These are phyloP conservation scores for Senecio squalidus DNA, from an alignment of 140 eudicot species.

Conservation along the genomic window DNA sequence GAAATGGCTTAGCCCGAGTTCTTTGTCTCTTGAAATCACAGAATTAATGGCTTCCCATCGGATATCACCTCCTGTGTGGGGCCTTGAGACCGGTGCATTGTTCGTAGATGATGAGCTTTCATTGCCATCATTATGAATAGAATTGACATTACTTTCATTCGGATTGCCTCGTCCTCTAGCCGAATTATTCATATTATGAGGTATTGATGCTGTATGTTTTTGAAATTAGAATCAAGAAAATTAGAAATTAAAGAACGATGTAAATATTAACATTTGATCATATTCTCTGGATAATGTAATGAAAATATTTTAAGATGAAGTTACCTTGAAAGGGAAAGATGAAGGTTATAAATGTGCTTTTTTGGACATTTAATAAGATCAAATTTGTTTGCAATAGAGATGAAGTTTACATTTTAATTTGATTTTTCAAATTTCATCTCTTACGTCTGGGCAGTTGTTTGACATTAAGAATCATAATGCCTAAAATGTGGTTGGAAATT, in stretches of 20 bases:
- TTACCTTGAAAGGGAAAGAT: conserved; percentile 17
- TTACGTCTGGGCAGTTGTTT: conserved; percentile 18
- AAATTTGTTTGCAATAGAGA: conserved; percentile 5
- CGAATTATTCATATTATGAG: conserved; percentile 21
- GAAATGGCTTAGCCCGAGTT: conserved; percentile 58
- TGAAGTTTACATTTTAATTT: conserved; percentile 12
- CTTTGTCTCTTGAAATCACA: conserved; percentile 29
- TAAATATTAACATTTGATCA: background rate
- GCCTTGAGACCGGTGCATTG: conserved; percentile 29
- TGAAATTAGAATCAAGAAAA: background rate
- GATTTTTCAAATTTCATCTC: conserved; percentile 21
- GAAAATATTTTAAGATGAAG: background rate
- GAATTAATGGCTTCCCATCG: conserved; percentile 69
- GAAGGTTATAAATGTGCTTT: background rate
- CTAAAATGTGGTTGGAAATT: conserved; percentile 13
- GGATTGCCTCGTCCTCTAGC: conserved; percentile 24
- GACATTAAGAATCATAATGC: conserved; percentile 11
- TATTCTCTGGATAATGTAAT: background rate
- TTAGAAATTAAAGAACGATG: background rate
- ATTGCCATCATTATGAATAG: conserved; percentile 23
- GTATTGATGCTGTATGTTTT: conserved; percentile 11
- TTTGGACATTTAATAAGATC: background rate
- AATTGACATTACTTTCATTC: conserved; percentile 6
- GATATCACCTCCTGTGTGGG: conserved; percentile 61
- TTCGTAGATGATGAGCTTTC: conserved; percentile 29